Evolutionary conservation across 2,329 filamentous ascomycete genomes (phyloP).

Genomic region (Trichoderma breve): DNA sequence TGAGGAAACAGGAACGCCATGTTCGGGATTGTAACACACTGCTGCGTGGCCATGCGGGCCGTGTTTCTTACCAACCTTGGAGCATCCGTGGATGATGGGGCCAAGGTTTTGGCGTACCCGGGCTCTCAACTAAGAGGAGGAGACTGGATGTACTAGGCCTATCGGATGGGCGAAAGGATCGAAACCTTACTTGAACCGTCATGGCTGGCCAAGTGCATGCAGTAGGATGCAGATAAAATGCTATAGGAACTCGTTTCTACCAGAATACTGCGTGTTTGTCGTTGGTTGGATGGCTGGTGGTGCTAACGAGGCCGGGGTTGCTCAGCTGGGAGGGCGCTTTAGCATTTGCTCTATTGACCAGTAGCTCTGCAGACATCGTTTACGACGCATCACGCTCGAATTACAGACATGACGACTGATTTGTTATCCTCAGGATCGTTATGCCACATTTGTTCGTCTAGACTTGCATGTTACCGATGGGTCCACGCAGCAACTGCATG

Average conservation of each 20-base stretch:
- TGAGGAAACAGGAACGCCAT: background rate
- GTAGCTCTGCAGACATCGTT: background rate
- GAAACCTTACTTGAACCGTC: background rate
- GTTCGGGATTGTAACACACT: background rate
- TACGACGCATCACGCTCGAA: background rate
- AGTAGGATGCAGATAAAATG: background rate
- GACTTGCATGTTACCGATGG: background rate
- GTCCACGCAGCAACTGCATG: background rate
- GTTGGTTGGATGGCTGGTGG: background rate
- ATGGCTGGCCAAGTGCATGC: background rate
- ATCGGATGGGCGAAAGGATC: background rate
- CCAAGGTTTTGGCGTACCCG: background rate
- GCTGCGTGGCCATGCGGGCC: background rate
- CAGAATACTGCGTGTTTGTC: background rate
- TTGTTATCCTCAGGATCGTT: too few relatives aligned
- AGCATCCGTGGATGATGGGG: background rate
- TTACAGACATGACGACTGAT: too few relatives aligned
- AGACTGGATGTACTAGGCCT: background rate
- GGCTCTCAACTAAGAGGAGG: background rate
- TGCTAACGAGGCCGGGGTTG: background rate
- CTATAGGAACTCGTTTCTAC: background rate
- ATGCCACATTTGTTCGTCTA: background rate
- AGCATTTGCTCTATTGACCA: background rate
- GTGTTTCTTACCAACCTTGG: background rate
- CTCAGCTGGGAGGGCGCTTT: background rate